phyloP scores from a whole-genome alignment of 176 grass and related monocot genomes.

The Avena eriantha region DNA sequence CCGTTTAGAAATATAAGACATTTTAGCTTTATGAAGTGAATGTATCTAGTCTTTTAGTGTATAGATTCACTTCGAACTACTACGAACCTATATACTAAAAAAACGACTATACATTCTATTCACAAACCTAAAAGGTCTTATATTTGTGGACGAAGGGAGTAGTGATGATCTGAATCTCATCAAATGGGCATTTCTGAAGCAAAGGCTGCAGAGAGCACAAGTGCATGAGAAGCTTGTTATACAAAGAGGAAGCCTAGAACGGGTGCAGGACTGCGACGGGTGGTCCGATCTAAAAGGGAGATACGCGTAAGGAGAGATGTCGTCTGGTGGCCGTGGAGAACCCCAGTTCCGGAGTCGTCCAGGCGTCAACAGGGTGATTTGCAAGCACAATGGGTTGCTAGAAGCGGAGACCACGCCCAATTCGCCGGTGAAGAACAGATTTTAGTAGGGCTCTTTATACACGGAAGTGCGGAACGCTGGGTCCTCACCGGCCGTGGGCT shows the following conservation, averaged over 20 bases:
- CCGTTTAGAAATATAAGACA: no score
- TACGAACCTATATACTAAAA: no score
- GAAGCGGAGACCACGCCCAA: background rate
- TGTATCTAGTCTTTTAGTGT: no score
- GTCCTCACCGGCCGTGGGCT: constrained; percentile 66
- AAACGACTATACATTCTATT: no score
- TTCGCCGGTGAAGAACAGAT: background rate
- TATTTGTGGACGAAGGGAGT: no score
- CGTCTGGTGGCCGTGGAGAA: background rate
- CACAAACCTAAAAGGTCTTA: no score
- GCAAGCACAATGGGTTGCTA: background rate
- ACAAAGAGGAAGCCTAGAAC: background rate
- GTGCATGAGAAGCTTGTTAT: no score
- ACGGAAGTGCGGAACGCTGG: background rate
- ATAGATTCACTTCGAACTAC: no score
- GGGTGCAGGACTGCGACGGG: background rate
- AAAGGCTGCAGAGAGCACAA: no score
- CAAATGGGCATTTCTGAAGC: no score
- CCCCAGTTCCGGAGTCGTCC: background rate
- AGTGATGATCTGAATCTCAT: no score
- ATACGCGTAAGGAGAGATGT: background rate
- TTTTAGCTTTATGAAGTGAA: no score
- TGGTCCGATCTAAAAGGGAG: background rate
- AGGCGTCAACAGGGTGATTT: background rate
- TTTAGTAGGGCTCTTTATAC: background rate